These are phyloP conservation scores for Rhazya stricta DNA, from an alignment of 257 asterid genomes.

Conservation along the genomic window DNA sequence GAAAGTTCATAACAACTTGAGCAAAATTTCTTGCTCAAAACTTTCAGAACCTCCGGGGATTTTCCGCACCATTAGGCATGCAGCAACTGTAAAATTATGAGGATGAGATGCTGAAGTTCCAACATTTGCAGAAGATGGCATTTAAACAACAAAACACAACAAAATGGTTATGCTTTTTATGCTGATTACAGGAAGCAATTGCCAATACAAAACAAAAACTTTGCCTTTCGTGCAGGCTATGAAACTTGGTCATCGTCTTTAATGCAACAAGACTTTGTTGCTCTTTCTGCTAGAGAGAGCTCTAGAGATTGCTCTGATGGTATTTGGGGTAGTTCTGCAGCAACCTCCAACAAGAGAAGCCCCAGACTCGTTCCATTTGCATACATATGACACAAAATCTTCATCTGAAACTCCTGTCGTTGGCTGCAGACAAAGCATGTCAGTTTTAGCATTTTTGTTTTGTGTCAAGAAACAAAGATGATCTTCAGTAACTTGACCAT, in stretches of 20 bases:
- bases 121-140: not conserved
- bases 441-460: not conserved
- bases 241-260: not conserved
- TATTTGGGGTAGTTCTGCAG: conserved; percentile 77
- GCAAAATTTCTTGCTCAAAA: not conserved
- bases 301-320: conserved; percentile 60
- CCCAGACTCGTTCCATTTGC: conserved; percentile 77
- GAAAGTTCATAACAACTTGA: not conserved
- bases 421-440: conserved; percentile 29
- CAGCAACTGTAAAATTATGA: not conserved
- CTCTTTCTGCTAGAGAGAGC: conserved; percentile 27
- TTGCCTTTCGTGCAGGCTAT: not conserved
- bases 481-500: not conserved
- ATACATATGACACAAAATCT: conserved; percentile 66
- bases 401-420: conserved; percentile 43
- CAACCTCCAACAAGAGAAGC: conserved; percentile 85
- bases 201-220: not conserved
- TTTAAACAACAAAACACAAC: not conserved
- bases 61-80: not conserved
- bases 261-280: not conserved
- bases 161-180: not conserved
- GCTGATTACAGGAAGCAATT: not conserved
- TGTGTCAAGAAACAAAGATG: not conserved
- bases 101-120: no score
- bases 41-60: not conserved